Percentiles rank a stretch among this genome's conserved stretches.
These are phyloP conservation scores for Pholiota adiposa DNA, from an alignment of 1,284 basidiomycete genomes.

Conservation along the genomic window DNA sequence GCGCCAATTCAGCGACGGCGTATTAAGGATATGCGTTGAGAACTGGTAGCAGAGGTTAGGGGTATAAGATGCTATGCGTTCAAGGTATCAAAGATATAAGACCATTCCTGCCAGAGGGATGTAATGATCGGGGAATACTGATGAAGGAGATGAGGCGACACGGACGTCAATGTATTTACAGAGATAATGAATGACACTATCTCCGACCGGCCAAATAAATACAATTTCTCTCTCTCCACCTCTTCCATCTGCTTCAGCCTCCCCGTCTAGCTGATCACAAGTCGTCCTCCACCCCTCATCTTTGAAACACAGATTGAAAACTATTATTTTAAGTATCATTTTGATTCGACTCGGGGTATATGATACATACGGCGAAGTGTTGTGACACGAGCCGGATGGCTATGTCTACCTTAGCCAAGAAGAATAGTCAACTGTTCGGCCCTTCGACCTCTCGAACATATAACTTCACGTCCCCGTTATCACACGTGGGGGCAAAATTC, in stretches of 20 bases:
- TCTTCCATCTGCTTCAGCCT: not conserved
- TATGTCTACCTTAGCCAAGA: not conserved
- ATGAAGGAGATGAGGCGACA: slow-evolving; percentile 5
- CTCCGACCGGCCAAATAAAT: slow-evolving; percentile 2
- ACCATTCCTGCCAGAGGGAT: slow-evolving; percentile 6
- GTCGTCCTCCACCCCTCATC: not conserved
- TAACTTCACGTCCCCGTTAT: no score
- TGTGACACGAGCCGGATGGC: not conserved
- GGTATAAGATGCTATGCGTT: slow-evolving; percentile 4
- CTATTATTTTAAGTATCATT: slow-evolving; percentile 1
- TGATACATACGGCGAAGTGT: not conserved
- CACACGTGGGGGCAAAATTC: no score
- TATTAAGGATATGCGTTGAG: not conserved
- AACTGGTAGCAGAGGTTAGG: not conserved
- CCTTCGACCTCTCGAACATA: not conserved
- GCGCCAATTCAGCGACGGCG: not conserved
- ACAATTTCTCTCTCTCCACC: not conserved
- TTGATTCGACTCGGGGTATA: slow-evolving; percentile 9
- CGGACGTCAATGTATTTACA: slow-evolving; percentile 7
- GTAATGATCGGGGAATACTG: slow-evolving; percentile 5
- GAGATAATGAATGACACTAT: slow-evolving; percentile 9
- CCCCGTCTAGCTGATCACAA: not conserved
- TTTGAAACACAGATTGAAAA: not conserved
- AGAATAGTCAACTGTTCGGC: not conserved
- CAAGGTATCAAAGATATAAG: not conserved